Conservation (phyloP, 176 grass and related monocot species). For the Oryza rufipogon region DNA sequence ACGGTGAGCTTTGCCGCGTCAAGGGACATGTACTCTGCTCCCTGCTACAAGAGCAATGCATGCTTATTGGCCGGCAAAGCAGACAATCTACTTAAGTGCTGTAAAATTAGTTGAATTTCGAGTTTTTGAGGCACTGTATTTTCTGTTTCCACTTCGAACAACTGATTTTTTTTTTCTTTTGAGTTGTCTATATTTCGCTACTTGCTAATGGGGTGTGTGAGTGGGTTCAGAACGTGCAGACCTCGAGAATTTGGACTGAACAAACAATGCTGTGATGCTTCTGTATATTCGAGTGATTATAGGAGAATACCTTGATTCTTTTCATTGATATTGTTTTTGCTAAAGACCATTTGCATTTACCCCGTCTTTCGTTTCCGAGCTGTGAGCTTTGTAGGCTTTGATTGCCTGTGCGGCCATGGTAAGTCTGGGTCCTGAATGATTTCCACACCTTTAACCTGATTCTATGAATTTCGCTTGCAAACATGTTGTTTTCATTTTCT, state of each 20-base stretch:
- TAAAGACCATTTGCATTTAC: conserved; percentile 13
- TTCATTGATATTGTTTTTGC: conserved; percentile 1
- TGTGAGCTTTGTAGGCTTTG: conserved; percentile 15
- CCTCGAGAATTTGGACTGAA: conserved; percentile 37
- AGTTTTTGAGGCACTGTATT: conserved; percentile 36
- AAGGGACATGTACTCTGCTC: conserved; percentile 84
- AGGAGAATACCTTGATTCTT: conserved; percentile 50
- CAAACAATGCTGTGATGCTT: conserved; percentile 50
- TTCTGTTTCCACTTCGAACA: conserved; percentile 54
- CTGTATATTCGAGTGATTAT: conserved; percentile 88
- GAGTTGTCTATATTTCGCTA: conserved; percentile 45
- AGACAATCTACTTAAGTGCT: conserved; percentile 53
- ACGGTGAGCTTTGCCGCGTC: conserved; percentile 76
- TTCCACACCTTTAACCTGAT: too few species aligned
- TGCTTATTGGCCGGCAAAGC: conserved; percentile 72
- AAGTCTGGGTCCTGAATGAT: neutral
- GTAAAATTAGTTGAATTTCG: conserved; percentile 36
- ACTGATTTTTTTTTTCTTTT: conserved; percentile 41
- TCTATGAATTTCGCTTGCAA: neutral
- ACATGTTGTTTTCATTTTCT: neutral
- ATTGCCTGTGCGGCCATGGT: neutral
- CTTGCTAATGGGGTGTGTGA: conserved; percentile 31
- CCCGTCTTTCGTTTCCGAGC: neutral
- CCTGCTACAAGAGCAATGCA: conserved; percentile 86
- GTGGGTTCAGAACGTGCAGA: conserved; percentile 32